Evolutionary conservation across 148 eudicot genomes (phyloP).

Genomic region (Dysphania ambrosioides): DNA sequence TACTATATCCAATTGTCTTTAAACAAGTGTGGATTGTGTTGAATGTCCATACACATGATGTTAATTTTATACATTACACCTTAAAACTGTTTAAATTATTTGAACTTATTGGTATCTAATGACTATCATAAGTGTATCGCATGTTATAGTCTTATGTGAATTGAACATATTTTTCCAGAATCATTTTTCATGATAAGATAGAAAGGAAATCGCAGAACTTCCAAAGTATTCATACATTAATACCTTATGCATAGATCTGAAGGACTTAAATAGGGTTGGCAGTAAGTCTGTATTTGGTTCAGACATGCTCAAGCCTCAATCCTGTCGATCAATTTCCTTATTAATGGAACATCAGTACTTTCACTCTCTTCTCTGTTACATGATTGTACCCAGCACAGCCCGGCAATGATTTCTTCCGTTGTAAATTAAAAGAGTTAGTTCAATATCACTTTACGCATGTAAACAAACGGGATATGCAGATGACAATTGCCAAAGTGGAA

Average conservation of each 20-base stretch:
- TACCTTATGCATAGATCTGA: no score
- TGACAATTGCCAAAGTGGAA: not conserved
- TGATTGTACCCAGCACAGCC: not conserved
- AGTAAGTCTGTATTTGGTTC: not conserved
- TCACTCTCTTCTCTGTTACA: not conserved
- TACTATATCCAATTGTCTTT: no score
- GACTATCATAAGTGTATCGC: no score
- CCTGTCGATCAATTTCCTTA: constrained; percentile 19
- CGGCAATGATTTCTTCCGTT: not conserved
- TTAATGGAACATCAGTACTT: not conserved
- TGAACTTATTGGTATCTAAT: no score
- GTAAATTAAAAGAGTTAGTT: not conserved
- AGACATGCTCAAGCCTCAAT: constrained; percentile 11
- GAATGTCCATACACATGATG: no score
- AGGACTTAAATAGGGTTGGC: not conserved
- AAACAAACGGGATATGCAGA: not conserved
- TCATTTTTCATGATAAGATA: no score
- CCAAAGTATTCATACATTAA: not conserved
- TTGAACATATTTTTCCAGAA: no score
- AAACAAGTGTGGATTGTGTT: no score
- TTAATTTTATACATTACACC: no score
- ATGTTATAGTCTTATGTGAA: no score
- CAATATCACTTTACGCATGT: not conserved
- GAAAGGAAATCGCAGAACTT: no score
- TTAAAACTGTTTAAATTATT: no score